These are phyloP conservation scores for Teunomyces panamensis DNA, from an alignment of 805 yeast species.

Conservation along the genomic window DNA sequence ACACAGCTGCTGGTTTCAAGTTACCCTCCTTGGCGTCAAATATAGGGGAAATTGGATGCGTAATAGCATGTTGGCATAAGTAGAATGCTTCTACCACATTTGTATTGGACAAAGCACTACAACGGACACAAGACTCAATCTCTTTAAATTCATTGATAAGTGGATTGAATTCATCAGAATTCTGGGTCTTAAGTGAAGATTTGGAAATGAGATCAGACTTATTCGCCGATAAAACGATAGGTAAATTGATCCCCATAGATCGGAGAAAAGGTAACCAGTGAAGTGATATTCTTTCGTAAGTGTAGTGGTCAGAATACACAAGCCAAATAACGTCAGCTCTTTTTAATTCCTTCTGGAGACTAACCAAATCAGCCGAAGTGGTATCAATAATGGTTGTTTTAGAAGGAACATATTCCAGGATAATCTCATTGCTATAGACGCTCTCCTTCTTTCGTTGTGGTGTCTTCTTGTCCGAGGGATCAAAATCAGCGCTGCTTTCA, in stretches of 20 bases:
- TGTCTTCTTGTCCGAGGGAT: background rate
- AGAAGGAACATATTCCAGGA: conserved; percentile 34
- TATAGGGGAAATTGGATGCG: conserved; percentile 89
- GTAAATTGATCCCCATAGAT: conserved; percentile 89
- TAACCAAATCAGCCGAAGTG: conserved; percentile 56
- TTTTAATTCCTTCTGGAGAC: conserved; percentile 69
- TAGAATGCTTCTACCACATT: conserved; percentile 92
- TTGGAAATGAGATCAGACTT: conserved; percentile 54
- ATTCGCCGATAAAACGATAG: conserved; percentile 88
- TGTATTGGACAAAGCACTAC: conserved; percentile 79
- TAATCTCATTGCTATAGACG: conserved; percentile 1
- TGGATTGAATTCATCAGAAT: conserved; percentile 80
- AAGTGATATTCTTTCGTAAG: conserved; percentile 85
- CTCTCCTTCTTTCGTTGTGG: conserved; percentile 1
- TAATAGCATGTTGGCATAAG: conserved; percentile 87
- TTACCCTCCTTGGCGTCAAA: conserved; percentile 88
- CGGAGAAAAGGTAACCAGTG: conserved; percentile 95
- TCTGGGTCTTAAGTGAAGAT: conserved; percentile 42
- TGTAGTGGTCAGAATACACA: conserved; percentile 91
- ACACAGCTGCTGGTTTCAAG: conserved; percentile 71
- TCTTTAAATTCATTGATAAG: conserved; percentile 88
- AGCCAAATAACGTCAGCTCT: conserved; percentile 90
- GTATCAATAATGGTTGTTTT: conserved; percentile 82
- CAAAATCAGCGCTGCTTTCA: conserved; percentile 26
- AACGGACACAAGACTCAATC: conserved; percentile 85